phyloP scores from a whole-genome alignment of 208 protist genomes.

The Crithidia acanthocephali region DNA sequence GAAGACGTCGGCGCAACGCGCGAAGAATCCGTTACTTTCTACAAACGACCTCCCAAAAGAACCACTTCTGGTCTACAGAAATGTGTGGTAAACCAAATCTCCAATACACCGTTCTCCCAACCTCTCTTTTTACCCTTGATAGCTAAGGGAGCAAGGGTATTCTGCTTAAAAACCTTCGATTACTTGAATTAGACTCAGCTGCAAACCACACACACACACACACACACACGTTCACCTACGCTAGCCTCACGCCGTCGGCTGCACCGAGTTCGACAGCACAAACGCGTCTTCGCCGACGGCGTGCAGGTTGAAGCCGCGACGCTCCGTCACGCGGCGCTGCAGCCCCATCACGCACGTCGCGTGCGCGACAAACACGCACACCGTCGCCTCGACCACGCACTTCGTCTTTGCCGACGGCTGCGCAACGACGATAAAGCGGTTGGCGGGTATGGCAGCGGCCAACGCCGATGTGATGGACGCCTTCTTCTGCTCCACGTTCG shows the following conservation, averaged over 20 bases:
- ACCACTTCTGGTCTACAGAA: too few species aligned
- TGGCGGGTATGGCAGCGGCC: constrained; percentile 61
- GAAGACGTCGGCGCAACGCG: too few species aligned
- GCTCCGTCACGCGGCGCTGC: constrained; percentile 51
- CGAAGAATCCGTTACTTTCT: too few species aligned
- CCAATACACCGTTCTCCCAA: too few species aligned
- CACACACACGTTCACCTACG: too few species aligned
- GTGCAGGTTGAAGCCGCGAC: constrained; percentile 74
- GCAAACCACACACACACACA: too few species aligned
- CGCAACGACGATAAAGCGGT: constrained; percentile 78
- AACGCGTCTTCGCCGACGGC: constrained; percentile 59
- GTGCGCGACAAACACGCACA: constrained; percentile 69
- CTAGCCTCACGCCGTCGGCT: background rate
- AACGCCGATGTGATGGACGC: constrained; percentile 45
- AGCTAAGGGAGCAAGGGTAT: too few species aligned
- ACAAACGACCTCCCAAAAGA: too few species aligned
- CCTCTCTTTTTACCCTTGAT: too few species aligned
- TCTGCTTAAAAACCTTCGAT: too few species aligned
- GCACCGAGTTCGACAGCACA: constrained; percentile 53
- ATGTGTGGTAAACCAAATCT: too few species aligned
- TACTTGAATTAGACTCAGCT: too few species aligned
- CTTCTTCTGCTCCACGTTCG: constrained; percentile 73
- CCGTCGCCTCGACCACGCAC: constrained; percentile 35
- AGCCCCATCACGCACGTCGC: constrained; percentile 82
- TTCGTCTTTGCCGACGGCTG: constrained; percentile 33